These are phyloP conservation scores for Fusarium guadeloupense DNA, from an alignment of 2,329 filamentous ascomycete species.

Conservation along the genomic window DNA sequence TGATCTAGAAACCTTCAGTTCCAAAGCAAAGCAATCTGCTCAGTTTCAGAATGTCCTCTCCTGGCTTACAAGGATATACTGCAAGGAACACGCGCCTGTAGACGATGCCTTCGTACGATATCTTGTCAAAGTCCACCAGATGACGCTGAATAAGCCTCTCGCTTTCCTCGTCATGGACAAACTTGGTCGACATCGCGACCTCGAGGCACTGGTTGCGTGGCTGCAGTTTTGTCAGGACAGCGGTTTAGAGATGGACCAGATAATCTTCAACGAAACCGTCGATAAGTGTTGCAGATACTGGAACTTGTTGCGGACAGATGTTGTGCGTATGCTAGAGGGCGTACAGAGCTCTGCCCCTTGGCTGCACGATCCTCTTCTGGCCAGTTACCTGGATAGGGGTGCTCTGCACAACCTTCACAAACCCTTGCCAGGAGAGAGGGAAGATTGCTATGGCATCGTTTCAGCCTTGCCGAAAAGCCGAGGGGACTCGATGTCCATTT, in stretches of 20 bases:
- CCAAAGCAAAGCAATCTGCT: conserved; percentile 20
- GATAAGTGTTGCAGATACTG: conserved; percentile 47
- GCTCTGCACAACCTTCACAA: conserved; percentile 35
- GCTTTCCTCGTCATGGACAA: conserved; percentile 45
- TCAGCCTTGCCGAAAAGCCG: conserved; percentile 25
- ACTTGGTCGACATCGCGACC: conserved; percentile 44
- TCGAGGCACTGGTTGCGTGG: conserved; percentile 44
- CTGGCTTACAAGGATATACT: conserved; percentile 49
- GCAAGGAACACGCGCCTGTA: conserved; percentile 35
- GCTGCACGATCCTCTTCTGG: conserved; percentile 36
- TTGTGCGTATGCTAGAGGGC: conserved; percentile 40
- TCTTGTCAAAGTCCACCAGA: conserved; percentile 38
- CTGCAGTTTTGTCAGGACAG: conserved; percentile 46
- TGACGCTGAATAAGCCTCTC: conserved; percentile 44
- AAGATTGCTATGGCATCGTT: conserved; percentile 11
- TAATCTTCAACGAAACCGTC: conserved; percentile 43
- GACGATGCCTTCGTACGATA: conserved; percentile 45
- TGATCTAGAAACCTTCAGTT: conserved; percentile 36
- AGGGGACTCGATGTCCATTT: conserved; percentile 35
- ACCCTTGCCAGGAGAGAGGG: conserved; percentile 25
- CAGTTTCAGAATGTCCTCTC: conserved; percentile 43
- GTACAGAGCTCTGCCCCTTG: conserved; percentile 41
- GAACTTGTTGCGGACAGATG: conserved; percentile 42
- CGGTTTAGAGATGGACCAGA: conserved; percentile 44
- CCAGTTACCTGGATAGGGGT: conserved; percentile 32